phyloP scores from a whole-genome alignment of 2,329 filamentous ascomycete species.

The Passalora sequoiae region DNA sequence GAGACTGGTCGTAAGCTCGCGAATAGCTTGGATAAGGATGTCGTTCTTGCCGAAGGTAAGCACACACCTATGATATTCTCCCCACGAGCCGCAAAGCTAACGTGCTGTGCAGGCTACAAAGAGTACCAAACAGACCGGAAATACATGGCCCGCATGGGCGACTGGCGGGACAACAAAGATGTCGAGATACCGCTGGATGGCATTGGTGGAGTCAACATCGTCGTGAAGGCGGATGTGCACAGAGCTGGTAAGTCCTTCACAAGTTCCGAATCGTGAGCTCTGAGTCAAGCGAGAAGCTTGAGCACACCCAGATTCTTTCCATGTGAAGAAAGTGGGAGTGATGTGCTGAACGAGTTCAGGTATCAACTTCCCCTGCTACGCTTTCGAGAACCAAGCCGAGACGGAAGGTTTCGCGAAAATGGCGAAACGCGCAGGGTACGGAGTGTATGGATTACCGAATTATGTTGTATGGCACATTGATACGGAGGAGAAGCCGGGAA shows the following conservation, averaged over 20 bases:
- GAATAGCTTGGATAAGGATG: slow-evolving; percentile 68
- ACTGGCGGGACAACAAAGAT: slow-evolving; percentile 88
- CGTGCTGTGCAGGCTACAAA: slow-evolving; percentile 79
- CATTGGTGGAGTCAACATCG: slow-evolving; percentile 92
- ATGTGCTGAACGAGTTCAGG: no score
- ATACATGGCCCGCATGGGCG: slow-evolving; percentile 86
- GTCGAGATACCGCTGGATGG: slow-evolving; percentile 89
- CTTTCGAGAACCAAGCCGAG: slow-evolving; percentile 98
- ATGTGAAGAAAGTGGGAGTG: no score
- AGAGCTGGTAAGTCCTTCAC: slow-evolving; percentile 64
- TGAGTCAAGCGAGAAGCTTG: no score
- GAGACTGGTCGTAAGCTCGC: slow-evolving; percentile 73
- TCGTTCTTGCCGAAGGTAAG: slow-evolving; percentile 79
- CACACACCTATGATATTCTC: no score
- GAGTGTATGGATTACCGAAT: slow-evolving; percentile 87
- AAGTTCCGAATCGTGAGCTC: no score
- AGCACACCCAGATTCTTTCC: no score
- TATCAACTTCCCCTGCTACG: slow-evolving; percentile 94
- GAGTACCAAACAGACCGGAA: slow-evolving; percentile 85
- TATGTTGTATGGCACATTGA: slow-evolving; percentile 99
- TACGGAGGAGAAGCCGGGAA: slow-evolving; percentile 88
- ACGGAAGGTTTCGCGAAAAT: slow-evolving; percentile 98
- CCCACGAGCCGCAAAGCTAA: no score
- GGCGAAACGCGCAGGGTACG: slow-evolving; percentile 92
- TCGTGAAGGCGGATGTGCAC: slow-evolving; percentile 97